Evolutionary conservation across 2,329 filamentous ascomycete genomes (phyloP), one percentile per base, ranked within the genome.

Genomic region (Dactylonectria estremocensis): DNA sequence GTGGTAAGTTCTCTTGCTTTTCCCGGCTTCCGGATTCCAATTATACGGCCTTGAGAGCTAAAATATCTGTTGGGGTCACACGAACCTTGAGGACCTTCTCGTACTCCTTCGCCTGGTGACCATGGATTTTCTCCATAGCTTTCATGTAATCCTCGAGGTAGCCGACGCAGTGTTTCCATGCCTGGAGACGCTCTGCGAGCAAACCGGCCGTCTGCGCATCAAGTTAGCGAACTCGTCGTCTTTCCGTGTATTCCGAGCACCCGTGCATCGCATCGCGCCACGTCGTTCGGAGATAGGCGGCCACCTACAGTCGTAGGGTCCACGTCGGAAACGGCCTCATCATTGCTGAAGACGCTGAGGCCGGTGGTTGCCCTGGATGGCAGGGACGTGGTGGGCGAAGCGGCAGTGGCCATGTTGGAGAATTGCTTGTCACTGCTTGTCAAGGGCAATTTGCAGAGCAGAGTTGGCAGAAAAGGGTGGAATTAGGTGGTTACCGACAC

Each of bases 101-200:
- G 77, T 97, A 97, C 81, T 98, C 95, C 85, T 97, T 98, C 61
- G 94, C 91, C 74, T 97, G 92, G 11, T 89, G 88, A 78, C 91
- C 92, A 78, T 98, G 92, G 66, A 94, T 87, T 86, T 95, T 98
- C 81, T 97, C 95, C 3, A 95, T 93, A 7, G 93, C 91, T 33
- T 85, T 85, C 76, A 98, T 87, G 80, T 98, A 99, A 58, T 97
- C 94, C 82, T 98, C 95, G 54, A 99, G 87, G 78, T 97, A 95
- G 64, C 87, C 93, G 69, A 95, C 93, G 68, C 95, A 94, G 80
- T 98, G 95, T 81, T 98, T 98, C 95, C 95, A 99, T 53, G 96
- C 96, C 77, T 93, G 92, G 68, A 99, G 87, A 72, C 96, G 91
- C 85, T 98, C 94, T 62, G 92, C 87, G 71, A 99, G 91, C 56